These are phyloP conservation scores for Acanthamoeba quina DNA, from an alignment of 208 protist genomes.

Conservation along the genomic window DNA sequence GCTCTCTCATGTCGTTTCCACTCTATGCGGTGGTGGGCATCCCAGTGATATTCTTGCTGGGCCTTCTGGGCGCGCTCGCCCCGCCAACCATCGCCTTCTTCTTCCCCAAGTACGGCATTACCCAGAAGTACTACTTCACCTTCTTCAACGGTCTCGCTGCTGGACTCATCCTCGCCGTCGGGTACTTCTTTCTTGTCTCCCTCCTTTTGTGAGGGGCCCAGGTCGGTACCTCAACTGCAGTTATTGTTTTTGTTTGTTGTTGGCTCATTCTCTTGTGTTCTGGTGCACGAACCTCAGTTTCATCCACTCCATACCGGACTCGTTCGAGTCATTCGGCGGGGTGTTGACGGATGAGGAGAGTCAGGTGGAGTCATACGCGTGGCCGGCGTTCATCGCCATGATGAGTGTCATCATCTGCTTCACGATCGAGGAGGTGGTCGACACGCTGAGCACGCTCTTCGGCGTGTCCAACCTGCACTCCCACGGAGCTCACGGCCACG, in stretches of 20 bases:
- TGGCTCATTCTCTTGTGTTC: too few species aligned
- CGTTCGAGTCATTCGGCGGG: not conserved
- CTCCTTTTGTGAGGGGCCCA: too few species aligned
- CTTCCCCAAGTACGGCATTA: constrained; percentile 33
- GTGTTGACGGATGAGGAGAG: constrained; percentile 15
- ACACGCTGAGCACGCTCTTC: not conserved
- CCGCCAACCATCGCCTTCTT: constrained; percentile 19
- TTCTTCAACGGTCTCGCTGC: constrained; percentile 63
- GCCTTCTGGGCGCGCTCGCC: not conserved
- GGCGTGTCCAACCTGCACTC: not conserved
- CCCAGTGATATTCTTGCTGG: constrained; percentile 26
- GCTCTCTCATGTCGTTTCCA: constrained; percentile 1
- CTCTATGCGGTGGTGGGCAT: constrained; percentile 35
- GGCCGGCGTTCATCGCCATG: constrained; percentile 37
- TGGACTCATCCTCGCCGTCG: constrained; percentile 51
- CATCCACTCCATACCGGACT: constrained; percentile 8
- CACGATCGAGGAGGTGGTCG: constrained; percentile 29
- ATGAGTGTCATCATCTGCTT: constrained; percentile 35
- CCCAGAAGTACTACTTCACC: constrained; percentile 53
- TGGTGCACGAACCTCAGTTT: too few species aligned
- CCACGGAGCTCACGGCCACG: not conserved
- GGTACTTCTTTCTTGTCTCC: not conserved
- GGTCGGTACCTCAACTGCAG: too few species aligned
- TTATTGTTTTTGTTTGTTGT: not conserved
- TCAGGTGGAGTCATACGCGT: constrained; percentile 8